These are phyloP conservation scores for Rheum nobile DNA, from an alignment of 148 eudicot genomes.

Conservation along the genomic window DNA sequence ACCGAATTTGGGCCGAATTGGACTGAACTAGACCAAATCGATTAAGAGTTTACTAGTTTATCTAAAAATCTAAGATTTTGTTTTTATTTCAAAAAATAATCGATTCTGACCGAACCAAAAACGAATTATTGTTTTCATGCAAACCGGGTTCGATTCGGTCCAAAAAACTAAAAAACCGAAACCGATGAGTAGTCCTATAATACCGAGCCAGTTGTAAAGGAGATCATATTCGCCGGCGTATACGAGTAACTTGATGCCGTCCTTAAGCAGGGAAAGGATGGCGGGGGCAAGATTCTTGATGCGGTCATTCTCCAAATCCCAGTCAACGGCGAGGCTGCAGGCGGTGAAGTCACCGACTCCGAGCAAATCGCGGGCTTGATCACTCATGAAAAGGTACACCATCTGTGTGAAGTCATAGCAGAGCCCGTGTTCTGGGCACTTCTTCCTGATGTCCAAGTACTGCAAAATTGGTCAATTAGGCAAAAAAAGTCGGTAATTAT, in stretches of 20 bases:
- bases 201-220: conserved; percentile 98
- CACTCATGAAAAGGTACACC: conserved; percentile 48
- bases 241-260: conserved; percentile 64
- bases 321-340: conserved; percentile 74
- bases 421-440: conserved; percentile 61
- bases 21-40: too few species aligned
- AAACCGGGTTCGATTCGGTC: too few species aligned
- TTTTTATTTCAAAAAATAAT: too few species aligned
- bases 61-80: too few species aligned
- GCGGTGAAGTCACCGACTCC: conserved; percentile 78
- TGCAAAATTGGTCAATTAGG: conserved; percentile 22
- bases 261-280: conserved; percentile 74
- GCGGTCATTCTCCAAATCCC: conserved; percentile 75
- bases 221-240: conserved; percentile 97
- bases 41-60: too few species aligned
- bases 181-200: too few species aligned
- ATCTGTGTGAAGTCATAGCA: conserved; percentile 83
- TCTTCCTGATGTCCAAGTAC: conserved; percentile 81
- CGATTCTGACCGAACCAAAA: too few species aligned
- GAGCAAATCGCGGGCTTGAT: conserved; percentile 38
- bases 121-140: too few species aligned
- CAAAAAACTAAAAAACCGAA: too few species aligned
- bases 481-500: too few species aligned
- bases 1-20: too few species aligned
- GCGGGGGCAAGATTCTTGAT: conserved; percentile 86